Conservation (phyloP, 2,329 filamentous ascomycete species). For the Xylaria sp. region DNA sequence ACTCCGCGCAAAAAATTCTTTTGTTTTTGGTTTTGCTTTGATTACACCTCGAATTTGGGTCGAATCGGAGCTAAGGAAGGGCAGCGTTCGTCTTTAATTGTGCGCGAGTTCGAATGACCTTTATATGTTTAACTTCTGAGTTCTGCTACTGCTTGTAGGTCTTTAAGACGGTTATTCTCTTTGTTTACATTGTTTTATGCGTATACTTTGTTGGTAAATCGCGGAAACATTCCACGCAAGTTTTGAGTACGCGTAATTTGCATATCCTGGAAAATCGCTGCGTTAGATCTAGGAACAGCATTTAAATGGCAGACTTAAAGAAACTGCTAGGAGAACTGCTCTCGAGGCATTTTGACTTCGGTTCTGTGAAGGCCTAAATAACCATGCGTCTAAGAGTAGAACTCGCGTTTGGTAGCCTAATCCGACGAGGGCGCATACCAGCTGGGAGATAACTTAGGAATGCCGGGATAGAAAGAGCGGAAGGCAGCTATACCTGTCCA, state of each 20-base stretch:
- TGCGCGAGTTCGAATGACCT: constrained; percentile 52
- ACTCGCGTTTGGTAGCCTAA: no score
- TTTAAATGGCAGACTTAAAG: constrained; percentile 32
- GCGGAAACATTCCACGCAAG: constrained; percentile 52
- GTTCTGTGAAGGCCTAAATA: no score
- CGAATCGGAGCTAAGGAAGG: constrained; percentile 55
- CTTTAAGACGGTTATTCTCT: no score
- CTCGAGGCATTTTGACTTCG: constrained; percentile 32
- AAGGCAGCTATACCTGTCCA: no score
- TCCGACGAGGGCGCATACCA: no score
- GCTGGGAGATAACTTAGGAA: no score
- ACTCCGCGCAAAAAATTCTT: no score
- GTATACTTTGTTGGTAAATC: constrained; percentile 58
- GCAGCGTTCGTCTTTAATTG: constrained; percentile 67
- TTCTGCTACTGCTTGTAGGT: constrained; percentile 52
- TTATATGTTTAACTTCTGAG: no score
- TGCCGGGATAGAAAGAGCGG: no score
- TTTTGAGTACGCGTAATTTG: constrained; percentile 50
- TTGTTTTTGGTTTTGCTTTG: constrained; percentile 43
- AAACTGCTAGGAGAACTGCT: constrained; percentile 34
- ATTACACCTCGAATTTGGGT: constrained; percentile 37
- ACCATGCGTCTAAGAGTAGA: constrained; percentile 9
- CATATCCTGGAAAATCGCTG: constrained; percentile 53
- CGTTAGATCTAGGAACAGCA: constrained; percentile 7
- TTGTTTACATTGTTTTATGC: constrained; percentile 53